Conservation (phyloP, 2,329 filamentous ascomycete genomes). For the Epichloe aotearoae region DNA sequence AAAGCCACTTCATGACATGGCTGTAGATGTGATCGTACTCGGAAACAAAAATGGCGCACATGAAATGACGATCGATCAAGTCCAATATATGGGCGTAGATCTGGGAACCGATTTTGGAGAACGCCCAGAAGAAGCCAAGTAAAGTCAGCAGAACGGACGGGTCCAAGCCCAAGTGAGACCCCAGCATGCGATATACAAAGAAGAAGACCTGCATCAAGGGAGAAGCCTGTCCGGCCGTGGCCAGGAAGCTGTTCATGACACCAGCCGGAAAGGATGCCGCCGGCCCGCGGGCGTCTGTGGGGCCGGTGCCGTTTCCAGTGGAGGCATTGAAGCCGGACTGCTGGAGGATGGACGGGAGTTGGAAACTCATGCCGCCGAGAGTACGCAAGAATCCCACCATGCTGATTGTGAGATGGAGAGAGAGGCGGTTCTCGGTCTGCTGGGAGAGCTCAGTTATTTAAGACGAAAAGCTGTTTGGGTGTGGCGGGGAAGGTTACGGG, state of each 20-base stretch:
- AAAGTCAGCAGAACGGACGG: slow-evolving; percentile 32
- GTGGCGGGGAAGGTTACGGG: no score
- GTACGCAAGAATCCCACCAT: slow-evolving; percentile 11
- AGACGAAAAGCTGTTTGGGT: no score
- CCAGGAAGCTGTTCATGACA: slow-evolving; percentile 31
- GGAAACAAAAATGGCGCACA: slow-evolving; percentile 38
- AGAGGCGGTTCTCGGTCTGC: no score
- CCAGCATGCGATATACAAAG: slow-evolving; percentile 32
- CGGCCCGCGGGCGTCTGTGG: background rate
- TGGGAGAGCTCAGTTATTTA: no score
- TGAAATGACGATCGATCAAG: slow-evolving; percentile 32
- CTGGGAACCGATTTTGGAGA: slow-evolving; percentile 23
- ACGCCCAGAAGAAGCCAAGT: slow-evolving; percentile 34
- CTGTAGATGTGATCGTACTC: slow-evolving; percentile 44
- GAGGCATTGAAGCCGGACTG: slow-evolving; percentile 9
- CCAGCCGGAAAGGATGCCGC: slow-evolving; percentile 13
- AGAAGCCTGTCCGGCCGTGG: slow-evolving; percentile 29
- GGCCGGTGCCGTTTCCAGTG: slow-evolving; percentile 9
- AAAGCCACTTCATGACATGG: slow-evolving; percentile 46
- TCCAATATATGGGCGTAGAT: slow-evolving; percentile 20
- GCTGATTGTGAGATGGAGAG: background rate
- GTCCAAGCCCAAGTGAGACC: slow-evolving; percentile 33
- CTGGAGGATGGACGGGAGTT: slow-evolving; percentile 16
- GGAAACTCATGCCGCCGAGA: slow-evolving; percentile 13
- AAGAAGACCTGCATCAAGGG: slow-evolving; percentile 28